Percentiles rank a stretch among this genome's conserved stretches.
Evolutionary conservation across 768 basidiomycete species (phyloP).

Genomic region (Podaxis sp.): DNA sequence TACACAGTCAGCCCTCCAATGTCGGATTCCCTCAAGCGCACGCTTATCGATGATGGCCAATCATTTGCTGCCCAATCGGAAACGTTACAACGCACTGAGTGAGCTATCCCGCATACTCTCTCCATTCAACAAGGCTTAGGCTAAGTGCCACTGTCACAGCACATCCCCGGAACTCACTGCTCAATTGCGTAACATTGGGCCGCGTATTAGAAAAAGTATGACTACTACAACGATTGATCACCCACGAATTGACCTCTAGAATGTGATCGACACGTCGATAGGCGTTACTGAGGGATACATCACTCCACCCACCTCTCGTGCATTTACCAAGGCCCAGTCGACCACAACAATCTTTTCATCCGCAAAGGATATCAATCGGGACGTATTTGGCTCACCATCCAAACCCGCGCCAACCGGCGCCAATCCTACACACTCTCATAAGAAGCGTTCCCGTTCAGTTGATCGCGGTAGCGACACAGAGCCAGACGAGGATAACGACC

Average conservation of each 20-base stretch:
- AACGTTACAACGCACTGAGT: constrained; percentile 6
- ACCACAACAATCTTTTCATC: constrained; percentile 49
- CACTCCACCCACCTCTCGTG: constrained; percentile 28
- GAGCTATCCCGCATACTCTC: neutral
- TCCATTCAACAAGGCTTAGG: neutral
- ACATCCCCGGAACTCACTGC: constrained; percentile 47
- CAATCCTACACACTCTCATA: constrained; percentile 15
- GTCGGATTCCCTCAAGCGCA: constrained; percentile 25
- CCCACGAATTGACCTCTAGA: constrained; percentile 19
- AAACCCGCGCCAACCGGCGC: constrained; percentile 9
- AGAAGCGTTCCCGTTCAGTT: constrained; percentile 38
- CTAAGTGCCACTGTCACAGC: constrained; percentile 23
- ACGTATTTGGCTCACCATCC: constrained; percentile 32
- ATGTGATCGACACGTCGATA: constrained; percentile 32
- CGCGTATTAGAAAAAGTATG: constrained; percentile 61
- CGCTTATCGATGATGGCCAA: constrained; percentile 22
- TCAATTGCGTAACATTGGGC: constrained; percentile 54
- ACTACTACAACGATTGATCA: constrained; percentile 17
- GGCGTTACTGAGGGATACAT: constrained; percentile 63
- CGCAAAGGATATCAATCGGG: constrained; percentile 53
- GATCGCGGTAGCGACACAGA: constrained; percentile 17
- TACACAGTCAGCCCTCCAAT: constrained; percentile 10
- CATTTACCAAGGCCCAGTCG: constrained; percentile 39
- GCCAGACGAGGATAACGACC: constrained; percentile 8
- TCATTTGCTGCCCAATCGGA: neutral